Conservation (phyloP, 2,329 filamentous ascomycete species). For the Aspergillus sp. region DNA sequence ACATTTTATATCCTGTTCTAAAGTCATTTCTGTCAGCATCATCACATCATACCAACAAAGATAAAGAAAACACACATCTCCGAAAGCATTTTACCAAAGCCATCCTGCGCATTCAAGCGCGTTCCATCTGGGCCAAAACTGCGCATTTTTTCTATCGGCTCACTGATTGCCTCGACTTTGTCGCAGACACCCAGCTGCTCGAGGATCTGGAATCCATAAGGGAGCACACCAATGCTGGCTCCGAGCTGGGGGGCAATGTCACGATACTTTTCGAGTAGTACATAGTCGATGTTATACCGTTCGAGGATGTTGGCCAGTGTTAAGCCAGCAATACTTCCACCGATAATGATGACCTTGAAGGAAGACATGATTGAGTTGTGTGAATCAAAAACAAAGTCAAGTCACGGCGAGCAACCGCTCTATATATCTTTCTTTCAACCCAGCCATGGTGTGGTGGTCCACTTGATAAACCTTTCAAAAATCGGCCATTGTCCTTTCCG, state of each 20-base stretch:
- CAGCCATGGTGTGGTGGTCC: too few species aligned
- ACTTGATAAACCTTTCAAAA: too few species aligned
- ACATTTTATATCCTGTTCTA: slow-evolving; percentile 5
- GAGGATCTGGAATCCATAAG: slow-evolving; percentile 42
- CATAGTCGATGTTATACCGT: slow-evolving; percentile 42
- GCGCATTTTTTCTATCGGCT: not conserved
- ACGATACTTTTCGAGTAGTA: slow-evolving; percentile 43
- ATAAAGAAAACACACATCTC: slow-evolving; percentile 2
- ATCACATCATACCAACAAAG: not conserved
- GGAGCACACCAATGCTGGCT: slow-evolving; percentile 43
- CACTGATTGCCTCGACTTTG: slow-evolving; percentile 7
- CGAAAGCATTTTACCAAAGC: slow-evolving; percentile 1
- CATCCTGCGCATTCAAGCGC: not conserved
- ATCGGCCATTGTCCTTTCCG: too few species aligned
- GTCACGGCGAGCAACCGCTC: too few species aligned
- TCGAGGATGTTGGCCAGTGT: slow-evolving; percentile 45
- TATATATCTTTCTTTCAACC: too few species aligned
- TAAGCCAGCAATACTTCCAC: slow-evolving; percentile 47
- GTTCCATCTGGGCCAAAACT: slow-evolving; percentile 5
- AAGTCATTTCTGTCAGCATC: not conserved
- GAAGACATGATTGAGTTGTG: not conserved
- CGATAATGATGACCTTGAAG: slow-evolving; percentile 41
- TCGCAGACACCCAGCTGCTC: slow-evolving; percentile 47
- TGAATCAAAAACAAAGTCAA: too few species aligned
- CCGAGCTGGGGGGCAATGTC: slow-evolving; percentile 39